phyloP scores from a whole-genome alignment of 2,329 filamentous ascomycete genomes.

The Metarhizium album region DNA sequence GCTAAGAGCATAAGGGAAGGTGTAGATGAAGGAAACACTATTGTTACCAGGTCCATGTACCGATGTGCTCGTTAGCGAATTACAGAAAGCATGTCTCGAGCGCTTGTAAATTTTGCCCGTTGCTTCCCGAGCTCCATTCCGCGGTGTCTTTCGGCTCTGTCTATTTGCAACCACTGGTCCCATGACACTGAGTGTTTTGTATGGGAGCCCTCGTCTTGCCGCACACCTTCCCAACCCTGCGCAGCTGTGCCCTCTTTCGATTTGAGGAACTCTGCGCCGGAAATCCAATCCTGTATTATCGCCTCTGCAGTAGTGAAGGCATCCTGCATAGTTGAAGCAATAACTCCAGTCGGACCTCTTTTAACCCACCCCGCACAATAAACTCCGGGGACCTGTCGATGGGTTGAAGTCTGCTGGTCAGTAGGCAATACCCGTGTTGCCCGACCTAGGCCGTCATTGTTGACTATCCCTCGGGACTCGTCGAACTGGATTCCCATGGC shows the following conservation, averaged over 20 bases:
- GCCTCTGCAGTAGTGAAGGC: constrained; percentile 83
- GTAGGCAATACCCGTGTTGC: constrained; percentile 31
- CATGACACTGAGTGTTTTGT: constrained; percentile 60
- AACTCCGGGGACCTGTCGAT: constrained; percentile 50
- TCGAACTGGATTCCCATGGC: constrained; percentile 74
- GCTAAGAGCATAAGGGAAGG: constrained; percentile 13
- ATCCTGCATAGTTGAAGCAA: constrained; percentile 91
- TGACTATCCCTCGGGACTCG: constrained; percentile 59
- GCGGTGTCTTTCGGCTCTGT: constrained; percentile 59
- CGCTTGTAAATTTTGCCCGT: constrained; percentile 58
- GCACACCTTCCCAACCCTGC: constrained; percentile 69
- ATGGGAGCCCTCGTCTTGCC: constrained; percentile 40
- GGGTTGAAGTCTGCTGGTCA: constrained; percentile 20
- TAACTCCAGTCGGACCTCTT: constrained; percentile 85
- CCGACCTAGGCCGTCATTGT: constrained; percentile 71
- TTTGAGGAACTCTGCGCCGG: constrained; percentile 29
- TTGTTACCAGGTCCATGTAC: neutral
- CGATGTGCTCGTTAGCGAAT: constrained; percentile 23
- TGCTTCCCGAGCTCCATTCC: constrained; percentile 62
- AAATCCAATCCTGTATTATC: constrained; percentile 66
- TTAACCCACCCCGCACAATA: constrained; percentile 98
- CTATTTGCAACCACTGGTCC: constrained; percentile 77
- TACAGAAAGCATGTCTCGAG: constrained; percentile 46
- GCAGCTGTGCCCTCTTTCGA: constrained; percentile 1
- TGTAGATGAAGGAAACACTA: neutral